These are phyloP conservation scores for Nothopassalora personata DNA, from an alignment of 2,329 filamentous ascomycete species.

Conservation along the genomic window DNA sequence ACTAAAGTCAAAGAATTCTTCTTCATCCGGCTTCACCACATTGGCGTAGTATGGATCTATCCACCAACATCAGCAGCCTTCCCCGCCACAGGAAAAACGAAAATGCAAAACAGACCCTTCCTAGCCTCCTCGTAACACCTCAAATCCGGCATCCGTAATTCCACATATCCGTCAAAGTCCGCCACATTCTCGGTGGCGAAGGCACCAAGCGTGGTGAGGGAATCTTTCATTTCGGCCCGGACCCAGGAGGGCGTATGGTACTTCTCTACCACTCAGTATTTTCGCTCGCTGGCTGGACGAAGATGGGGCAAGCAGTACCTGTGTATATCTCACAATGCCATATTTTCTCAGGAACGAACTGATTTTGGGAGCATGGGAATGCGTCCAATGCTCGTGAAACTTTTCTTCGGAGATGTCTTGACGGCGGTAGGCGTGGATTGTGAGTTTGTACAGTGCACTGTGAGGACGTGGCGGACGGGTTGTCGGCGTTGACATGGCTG, in stretches of 20 bases:
- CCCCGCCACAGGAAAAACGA: too few species aligned
- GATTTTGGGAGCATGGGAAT: conserved; percentile 15
- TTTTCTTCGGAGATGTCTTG: conserved; percentile 13
- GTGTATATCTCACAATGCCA: conserved; percentile 15
- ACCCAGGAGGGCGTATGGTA: conserved; percentile 12
- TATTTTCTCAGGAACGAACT: conserved; percentile 12
- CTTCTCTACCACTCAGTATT: background rate
- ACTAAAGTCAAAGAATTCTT: too few species aligned
- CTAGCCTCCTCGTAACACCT: too few species aligned
- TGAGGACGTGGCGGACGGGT: background rate
- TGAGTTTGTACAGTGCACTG: conserved; percentile 10
- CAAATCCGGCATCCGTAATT: too few species aligned
- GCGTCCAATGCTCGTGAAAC: conserved; percentile 17
- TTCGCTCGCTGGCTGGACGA: background rate
- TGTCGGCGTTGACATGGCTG: background rate
- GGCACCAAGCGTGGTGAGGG: too few species aligned
- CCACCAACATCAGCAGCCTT: too few species aligned
- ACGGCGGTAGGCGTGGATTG: conserved; percentile 11
- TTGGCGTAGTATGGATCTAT: too few species aligned
- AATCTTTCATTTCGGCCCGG: conserved; percentile 4
- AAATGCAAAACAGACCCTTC: too few species aligned
- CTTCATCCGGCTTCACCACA: too few species aligned
- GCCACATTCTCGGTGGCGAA: too few species aligned
- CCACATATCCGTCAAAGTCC: too few species aligned
- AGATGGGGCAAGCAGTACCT: conserved; percentile 1